These are phyloP conservation scores for Mycena filopes DNA, from an alignment of 768 basidiomycete genomes.

Conservation along the genomic window DNA sequence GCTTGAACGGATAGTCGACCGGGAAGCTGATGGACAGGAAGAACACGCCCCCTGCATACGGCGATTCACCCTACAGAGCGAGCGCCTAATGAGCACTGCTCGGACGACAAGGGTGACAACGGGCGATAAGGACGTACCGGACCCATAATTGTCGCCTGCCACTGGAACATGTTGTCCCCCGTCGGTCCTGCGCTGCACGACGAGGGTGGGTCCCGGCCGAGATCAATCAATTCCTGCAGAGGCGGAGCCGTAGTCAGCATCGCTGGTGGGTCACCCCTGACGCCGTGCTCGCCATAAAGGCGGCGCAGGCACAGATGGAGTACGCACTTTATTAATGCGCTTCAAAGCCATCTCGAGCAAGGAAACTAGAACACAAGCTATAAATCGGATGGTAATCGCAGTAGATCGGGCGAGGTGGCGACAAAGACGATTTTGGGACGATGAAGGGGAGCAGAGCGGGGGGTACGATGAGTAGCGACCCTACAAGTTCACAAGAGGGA, in stretches of 20 bases:
- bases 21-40: constrained; percentile 96
- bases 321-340: constrained; percentile 96
- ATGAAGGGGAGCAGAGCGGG: constrained; percentile 37
- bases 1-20: constrained; percentile 99
- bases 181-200: constrained; percentile 99
- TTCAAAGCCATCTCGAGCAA: constrained; percentile 86
- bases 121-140: constrained; percentile 72
- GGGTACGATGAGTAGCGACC: constrained; percentile 45
- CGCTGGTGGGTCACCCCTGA: constrained; percentile 17
- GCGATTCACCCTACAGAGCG: constrained; percentile 85
- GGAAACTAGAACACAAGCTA: constrained; percentile 30
- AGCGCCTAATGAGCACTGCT: constrained; percentile 38
- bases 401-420: constrained; percentile 49
- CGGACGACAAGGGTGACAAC: constrained; percentile 26
- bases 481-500: constrained; percentile 20
- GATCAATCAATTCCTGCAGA: constrained; percentile 95
- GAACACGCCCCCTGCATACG: constrained; percentile 99
- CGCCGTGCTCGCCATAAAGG: too few species aligned
- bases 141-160: constrained; percentile 99
- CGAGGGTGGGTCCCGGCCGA: constrained; percentile 98
- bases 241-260: constrained; percentile 26
- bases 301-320: constrained; percentile 14
- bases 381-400: constrained; percentile 51
- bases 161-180: constrained; percentile 98
- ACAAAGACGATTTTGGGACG: constrained; percentile 25